A percentile compares a stretch with the other conserved stretches of the same genome.
Conservation (phyloP, 1,139 yeast genomes). For the Suhomyces bokatorum region DNA sequence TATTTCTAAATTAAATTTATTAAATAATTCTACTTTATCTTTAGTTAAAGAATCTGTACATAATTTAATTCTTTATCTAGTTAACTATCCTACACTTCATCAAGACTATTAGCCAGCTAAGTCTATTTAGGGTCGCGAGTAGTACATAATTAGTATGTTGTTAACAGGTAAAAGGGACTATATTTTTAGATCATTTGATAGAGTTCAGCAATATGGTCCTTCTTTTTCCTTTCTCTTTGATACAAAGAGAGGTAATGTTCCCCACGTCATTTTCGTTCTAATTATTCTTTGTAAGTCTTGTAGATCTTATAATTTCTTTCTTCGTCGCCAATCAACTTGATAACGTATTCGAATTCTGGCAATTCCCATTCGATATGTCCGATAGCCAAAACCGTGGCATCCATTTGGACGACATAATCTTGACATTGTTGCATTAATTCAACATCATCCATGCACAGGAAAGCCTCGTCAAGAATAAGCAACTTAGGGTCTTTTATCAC, state of each 20-base stretch:
- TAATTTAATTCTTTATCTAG: too few species aligned
- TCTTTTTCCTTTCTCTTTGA: too few species aligned
- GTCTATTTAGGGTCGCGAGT: too few species aligned
- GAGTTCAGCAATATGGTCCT: too few species aligned
- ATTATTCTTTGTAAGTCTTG: not conserved
- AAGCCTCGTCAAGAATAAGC: slow-evolving; percentile 86
- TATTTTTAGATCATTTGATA: not conserved
- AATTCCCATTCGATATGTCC: slow-evolving; percentile 69
- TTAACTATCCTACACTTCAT: too few species aligned
- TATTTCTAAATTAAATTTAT: too few species aligned
- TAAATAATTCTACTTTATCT: too few species aligned
- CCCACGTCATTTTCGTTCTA: not conserved
- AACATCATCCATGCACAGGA: slow-evolving; percentile 81
- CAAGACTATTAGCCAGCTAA: too few species aligned
- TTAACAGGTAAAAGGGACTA: too few species aligned
- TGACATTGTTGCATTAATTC: slow-evolving; percentile 65
- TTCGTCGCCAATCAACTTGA: slow-evolving; percentile 38
- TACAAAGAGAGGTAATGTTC: not conserved
- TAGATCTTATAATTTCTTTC: slow-evolving; percentile 24
- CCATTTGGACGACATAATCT: slow-evolving; percentile 54
- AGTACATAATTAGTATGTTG: too few species aligned
- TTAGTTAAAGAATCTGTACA: too few species aligned
- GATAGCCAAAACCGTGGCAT: slow-evolving; percentile 71
- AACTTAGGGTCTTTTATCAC: slow-evolving; percentile 73
- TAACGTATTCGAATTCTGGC: slow-evolving; percentile 36